Percentiles rank a stretch among this genome's conserved stretches.
These are phyloP conservation scores for Trichoderma lentiforme DNA, from an alignment of 2,329 filamentous ascomycete genomes.

Conservation along the genomic window DNA sequence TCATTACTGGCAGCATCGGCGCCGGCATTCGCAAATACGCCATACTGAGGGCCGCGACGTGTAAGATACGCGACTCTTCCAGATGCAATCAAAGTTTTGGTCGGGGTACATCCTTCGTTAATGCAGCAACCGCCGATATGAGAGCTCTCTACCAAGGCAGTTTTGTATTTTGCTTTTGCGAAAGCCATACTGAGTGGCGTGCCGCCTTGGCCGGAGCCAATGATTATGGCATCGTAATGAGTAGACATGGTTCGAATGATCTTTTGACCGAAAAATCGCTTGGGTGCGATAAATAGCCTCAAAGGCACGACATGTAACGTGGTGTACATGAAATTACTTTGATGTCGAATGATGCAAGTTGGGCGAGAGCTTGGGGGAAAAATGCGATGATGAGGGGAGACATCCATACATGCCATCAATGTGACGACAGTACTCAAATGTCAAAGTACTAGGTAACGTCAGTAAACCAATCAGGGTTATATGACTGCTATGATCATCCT, in stretches of 20 bases:
- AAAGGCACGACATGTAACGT: background rate
- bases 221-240: constrained; percentile 37
- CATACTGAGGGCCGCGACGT: constrained; percentile 42
- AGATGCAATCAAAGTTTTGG: constrained; percentile 55
- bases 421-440: background rate
- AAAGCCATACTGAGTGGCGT: constrained; percentile 49
- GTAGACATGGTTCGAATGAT: background rate
- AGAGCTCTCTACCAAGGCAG: constrained; percentile 45
- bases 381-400: background rate
- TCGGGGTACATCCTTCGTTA: constrained; percentile 55
- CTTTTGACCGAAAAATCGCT: background rate
- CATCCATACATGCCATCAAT: background rate
- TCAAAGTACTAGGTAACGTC: background rate
- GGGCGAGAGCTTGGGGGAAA: background rate
- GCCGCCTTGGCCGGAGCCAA: constrained; percentile 53
- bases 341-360: background rate
- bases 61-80: constrained; percentile 48
- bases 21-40: constrained; percentile 35
- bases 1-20: constrained; percentile 7
- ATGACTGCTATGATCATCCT: background rate
- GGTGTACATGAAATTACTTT: background rate
- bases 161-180: constrained; percentile 41
- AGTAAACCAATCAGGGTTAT: background rate
- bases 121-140: constrained; percentile 53
- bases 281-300: background rate